phyloP scores from a whole-genome alignment of 2,329 filamentous ascomycete genomes.

The Chaetomium globosum region DNA sequence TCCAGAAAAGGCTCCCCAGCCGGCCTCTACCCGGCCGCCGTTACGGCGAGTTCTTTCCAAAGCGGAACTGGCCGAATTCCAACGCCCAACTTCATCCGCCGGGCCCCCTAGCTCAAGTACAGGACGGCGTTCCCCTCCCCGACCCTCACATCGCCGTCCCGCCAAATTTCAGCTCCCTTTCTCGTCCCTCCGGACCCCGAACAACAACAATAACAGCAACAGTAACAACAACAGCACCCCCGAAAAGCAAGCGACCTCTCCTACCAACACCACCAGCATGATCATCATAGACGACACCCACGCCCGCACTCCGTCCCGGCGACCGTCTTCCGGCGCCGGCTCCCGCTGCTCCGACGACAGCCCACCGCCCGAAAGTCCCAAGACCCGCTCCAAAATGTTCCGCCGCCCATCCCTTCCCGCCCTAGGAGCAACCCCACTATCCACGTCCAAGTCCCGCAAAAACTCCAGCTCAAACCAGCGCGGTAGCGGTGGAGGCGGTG shows the following conservation, averaged over 20 bases:
- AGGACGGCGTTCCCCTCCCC: conserved; percentile 59
- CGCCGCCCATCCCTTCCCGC: conserved; percentile 59
- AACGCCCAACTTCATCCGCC: conserved; percentile 47
- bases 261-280: conserved; percentile 28
- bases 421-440: conserved; percentile 44
- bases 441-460: conserved; percentile 47
- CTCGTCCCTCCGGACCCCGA: conserved; percentile 46
- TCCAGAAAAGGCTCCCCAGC: conserved; percentile 52
- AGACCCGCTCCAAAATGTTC: conserved; percentile 42
- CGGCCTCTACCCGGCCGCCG: conserved; percentile 66
- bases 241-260: conserved; percentile 31
- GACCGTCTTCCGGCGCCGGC: conserved; percentile 47
- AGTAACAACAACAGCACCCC: conserved; percentile 45
- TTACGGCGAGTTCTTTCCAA: conserved; percentile 84
- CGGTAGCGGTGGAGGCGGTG: neutral
- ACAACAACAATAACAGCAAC: conserved; percentile 41
- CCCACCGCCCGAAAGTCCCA: conserved; percentile 52
- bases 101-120: conserved; percentile 38
- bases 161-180: conserved; percentile 54
- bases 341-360: conserved; percentile 50
- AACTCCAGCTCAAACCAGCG: conserved; percentile 47
- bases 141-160: conserved; percentile 54
- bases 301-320: conserved; percentile 54
- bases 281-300: conserved; percentile 44
- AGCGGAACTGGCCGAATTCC: conserved; percentile 81